Evolutionary conservation across 352 stramenopile genomes (phyloP).

Genomic region (Phytophthora pluvialis): DNA sequence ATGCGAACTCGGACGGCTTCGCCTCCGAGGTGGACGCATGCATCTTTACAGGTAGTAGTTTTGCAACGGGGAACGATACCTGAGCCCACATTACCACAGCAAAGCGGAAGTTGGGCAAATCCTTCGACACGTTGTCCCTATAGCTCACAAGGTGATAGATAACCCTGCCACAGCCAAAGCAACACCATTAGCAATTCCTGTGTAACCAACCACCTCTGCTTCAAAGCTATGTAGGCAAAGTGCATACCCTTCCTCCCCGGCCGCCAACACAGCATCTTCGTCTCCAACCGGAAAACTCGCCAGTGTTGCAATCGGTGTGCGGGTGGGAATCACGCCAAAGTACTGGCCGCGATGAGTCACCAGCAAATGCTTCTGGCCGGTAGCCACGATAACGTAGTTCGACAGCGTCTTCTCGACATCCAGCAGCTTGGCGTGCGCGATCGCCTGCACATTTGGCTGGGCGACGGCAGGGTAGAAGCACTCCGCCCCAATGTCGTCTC

Average conservation of each 20-base stretch:
- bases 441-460: constrained; percentile 42
- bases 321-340: constrained; percentile 36
- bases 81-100: constrained; percentile 42
- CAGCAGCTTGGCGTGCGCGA: constrained; percentile 41
- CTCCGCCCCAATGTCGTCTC: constrained; percentile 12
- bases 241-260: constrained; percentile 57
- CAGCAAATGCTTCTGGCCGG: constrained; percentile 52
- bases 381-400: constrained; percentile 55
- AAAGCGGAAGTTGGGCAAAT: constrained; percentile 41
- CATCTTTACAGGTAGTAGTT: constrained; percentile 38
- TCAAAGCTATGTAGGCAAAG: neutral
- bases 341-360: constrained; percentile 48
- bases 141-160: constrained; percentile 51
- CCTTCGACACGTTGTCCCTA: constrained; percentile 27
- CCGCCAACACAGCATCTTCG: constrained; percentile 48
- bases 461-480: constrained; percentile 43
- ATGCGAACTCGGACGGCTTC: constrained; percentile 28
- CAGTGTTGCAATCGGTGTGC: constrained; percentile 41
- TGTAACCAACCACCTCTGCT: neutral
- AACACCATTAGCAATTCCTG: neutral
- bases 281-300: constrained; percentile 25
- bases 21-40: neutral
- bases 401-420: constrained; percentile 63
- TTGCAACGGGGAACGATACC: constrained; percentile 49
- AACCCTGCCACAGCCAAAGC: constrained; percentile 33